Conservation (phyloP, 192 early-diverging fungal species). For the Funneliformis mosseae region DNA sequence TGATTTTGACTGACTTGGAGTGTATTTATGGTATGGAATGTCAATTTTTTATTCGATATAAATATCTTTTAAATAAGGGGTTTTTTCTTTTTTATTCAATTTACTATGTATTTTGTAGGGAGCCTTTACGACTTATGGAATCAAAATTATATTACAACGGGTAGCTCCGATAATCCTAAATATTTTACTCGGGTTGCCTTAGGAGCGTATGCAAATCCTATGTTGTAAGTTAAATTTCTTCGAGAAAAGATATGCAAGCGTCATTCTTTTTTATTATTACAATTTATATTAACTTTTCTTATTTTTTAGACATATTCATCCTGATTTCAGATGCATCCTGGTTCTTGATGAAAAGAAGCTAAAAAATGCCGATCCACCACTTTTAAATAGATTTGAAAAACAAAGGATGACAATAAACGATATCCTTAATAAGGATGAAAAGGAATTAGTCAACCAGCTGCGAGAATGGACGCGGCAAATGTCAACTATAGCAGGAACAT, state of each 20-base stretch:
- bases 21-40: too few species aligned
- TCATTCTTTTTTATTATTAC: too few species aligned
- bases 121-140: too few species aligned
- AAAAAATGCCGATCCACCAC: conserved; percentile 4
- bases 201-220: conserved; percentile 26
- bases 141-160: background rate
- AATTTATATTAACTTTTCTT: too few species aligned
- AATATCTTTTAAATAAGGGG: too few species aligned
- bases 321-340: conserved; percentile 14
- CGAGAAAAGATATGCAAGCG: too few species aligned
- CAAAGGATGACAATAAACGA: conserved; percentile 24
- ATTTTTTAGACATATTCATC: too few species aligned
- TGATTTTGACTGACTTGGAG: too few species aligned
- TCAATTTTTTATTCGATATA: too few species aligned
- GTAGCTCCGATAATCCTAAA: conserved; percentile 21
- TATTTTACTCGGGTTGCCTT: conserved; percentile 22
- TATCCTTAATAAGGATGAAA: background rate
- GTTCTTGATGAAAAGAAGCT: conserved; percentile 30
- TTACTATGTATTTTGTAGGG: too few species aligned
- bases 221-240: background rate
- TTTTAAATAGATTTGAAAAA: conserved; percentile 22
- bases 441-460: background rate
- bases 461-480: conserved; percentile 6
- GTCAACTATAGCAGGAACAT: background rate
- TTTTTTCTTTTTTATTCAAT: too few species aligned